Evolutionary conservation across 768 basidiomycete genomes (phyloP).

Genomic region (Megacollybia marginata): DNA sequence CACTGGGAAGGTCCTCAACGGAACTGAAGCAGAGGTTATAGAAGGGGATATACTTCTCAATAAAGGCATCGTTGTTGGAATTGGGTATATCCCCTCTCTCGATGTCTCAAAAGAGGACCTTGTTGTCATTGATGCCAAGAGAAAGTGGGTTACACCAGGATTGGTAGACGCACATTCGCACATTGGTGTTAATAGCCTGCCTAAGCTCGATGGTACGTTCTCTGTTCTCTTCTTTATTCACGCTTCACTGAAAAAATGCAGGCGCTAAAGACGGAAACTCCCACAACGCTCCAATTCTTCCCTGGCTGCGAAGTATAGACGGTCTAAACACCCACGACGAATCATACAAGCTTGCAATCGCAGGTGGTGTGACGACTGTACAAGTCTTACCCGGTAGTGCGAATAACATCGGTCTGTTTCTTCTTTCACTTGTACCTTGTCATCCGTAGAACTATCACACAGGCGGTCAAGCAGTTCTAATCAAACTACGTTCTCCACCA

Average conservation of each 20-base stretch:
- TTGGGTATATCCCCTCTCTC: constrained; percentile 22
- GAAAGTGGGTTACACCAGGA: constrained; percentile 55
- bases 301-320: constrained; percentile 65
- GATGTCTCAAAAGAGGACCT: constrained; percentile 13
- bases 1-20: constrained; percentile 69
- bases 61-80: constrained; percentile 31
- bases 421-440: background rate
- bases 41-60: constrained; percentile 41
- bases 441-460: constrained; percentile 4
- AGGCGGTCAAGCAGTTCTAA: constrained; percentile 79
- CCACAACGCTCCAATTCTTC: constrained; percentile 30
- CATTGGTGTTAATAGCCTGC: constrained; percentile 31
- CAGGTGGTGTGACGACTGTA: constrained; percentile 77
- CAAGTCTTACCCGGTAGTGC: constrained; percentile 70
- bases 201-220: constrained; percentile 22
- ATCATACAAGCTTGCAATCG: constrained; percentile 52
- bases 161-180: constrained; percentile 46
- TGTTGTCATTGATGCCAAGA: constrained; percentile 36
- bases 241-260: constrained; percentile 16
- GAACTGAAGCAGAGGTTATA: constrained; percentile 28
- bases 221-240: constrained; percentile 27
- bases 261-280: constrained; percentile 51
- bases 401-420: constrained; percentile 43
- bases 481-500: constrained; percentile 68
- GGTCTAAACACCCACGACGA: constrained; percentile 74